These are phyloP conservation scores for Mycosphaerella arachidis DNA, from an alignment of 2,329 filamentous ascomycete genomes.

Conservation along the genomic window DNA sequence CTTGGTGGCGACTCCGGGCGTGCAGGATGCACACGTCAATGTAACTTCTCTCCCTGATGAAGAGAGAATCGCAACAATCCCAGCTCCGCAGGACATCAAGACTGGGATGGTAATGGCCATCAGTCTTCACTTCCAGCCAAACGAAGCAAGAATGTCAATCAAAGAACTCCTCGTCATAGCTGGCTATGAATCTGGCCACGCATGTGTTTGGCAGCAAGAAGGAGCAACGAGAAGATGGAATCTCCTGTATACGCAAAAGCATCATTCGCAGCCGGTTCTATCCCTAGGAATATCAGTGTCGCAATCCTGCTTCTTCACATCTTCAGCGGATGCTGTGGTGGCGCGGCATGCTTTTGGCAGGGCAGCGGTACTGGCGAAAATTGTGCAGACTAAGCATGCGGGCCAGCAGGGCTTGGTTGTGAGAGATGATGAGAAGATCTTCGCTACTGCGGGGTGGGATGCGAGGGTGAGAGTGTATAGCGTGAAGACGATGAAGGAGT, in stretches of 20 bases:
- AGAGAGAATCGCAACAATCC: slow-evolving; percentile 58
- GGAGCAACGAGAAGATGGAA: slow-evolving; percentile 46
- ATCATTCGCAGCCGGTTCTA: slow-evolving; percentile 76
- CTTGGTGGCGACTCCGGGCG: slow-evolving; percentile 69
- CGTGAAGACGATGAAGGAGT: slow-evolving; percentile 71
- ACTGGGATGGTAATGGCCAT: slow-evolving; percentile 87
- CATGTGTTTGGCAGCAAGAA: slow-evolving; percentile 50
- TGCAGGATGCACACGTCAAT: slow-evolving; percentile 58
- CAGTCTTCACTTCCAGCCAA: slow-evolving; percentile 39
- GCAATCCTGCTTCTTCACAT: slow-evolving; percentile 65
- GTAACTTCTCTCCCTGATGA: slow-evolving; percentile 78
- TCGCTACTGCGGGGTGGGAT: slow-evolving; percentile 94
- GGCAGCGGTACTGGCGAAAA: slow-evolving; percentile 9
- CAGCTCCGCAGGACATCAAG: slow-evolving; percentile 47
- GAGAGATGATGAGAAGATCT: slow-evolving; percentile 73
- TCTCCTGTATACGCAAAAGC: slow-evolving; percentile 58
- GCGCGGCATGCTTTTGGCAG: slow-evolving; percentile 64
- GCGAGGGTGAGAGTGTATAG: slow-evolving; percentile 72
- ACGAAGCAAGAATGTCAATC: slow-evolving; percentile 34
- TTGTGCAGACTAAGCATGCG: slow-evolving; percentile 73
- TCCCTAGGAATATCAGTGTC: slow-evolving; percentile 48
- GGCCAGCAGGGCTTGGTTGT: slow-evolving; percentile 80
- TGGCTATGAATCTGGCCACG: slow-evolving; percentile 82
- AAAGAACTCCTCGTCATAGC: slow-evolving; percentile 59
- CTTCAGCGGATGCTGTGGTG: slow-evolving; percentile 74